Base-by-base conservation (phyloP, 805 yeast species). In the Starmera caribaea region DNA sequence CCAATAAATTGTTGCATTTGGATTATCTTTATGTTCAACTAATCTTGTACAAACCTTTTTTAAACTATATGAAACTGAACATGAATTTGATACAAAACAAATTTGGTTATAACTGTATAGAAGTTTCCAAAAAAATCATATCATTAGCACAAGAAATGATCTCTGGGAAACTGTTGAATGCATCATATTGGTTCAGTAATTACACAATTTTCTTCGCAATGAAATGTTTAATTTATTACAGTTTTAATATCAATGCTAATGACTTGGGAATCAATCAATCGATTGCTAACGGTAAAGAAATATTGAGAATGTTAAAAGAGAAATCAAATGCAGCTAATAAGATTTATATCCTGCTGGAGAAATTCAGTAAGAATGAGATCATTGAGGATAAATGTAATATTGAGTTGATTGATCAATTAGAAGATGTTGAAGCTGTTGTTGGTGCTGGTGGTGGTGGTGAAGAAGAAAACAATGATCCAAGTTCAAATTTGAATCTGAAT, bases 141-240 rank as follows among this genome's bases (percentile, higher is more conserved):
- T 74, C 79, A 49, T 58, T 87, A 42, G 89, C 95, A 0, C 77
- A 83, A 49, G 87, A 81, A 45, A 76, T 88, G 85, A 76, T 83
- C 41, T 71, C 74, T 45, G 76, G 77, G 43, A 73, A 81, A 44
- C 65, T 84, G 50, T 64, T 88, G 42, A 76, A 84, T 47, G 96
- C 96, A 2, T 84, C 95, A 1, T 89, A 88, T 57, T 87, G 96
- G 96, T 88, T 86, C 53, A 81, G 92, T n/a, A 79, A 83, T 57
- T 88, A 88, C 58, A 87, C 96, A 0, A 81, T 88, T n/a, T 88
- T 88, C 57, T 88, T 85, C 57, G 79, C 95, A 1, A 89, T 88
- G 38, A 95, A 96, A 0, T 86, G 95, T 48, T 66, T 88, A 50
- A 78, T 86, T 7, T 88, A 82, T 54, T 88, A 87, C 55, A 50